Percentiles rank a stretch among this genome's conserved stretches.
phyloP scores from a whole-genome alignment of 805 yeast genomes.

The Tetrapisispora pingtungensis region DNA sequence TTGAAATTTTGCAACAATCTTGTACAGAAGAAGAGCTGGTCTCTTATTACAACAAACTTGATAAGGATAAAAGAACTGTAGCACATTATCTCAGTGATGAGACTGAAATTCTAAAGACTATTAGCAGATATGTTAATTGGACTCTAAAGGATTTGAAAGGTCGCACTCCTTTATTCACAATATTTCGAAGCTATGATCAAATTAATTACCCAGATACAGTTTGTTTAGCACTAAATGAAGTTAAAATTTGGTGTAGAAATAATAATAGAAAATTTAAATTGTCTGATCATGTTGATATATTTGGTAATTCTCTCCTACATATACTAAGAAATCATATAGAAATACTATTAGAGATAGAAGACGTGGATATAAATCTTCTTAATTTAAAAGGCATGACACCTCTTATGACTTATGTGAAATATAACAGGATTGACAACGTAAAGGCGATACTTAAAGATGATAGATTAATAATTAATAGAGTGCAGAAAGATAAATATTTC shows the following conservation, averaged over 20 bases:
- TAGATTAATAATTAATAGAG: slow-evolving; percentile 31
- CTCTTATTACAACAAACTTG: slow-evolving; percentile 41
- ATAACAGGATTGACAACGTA: slow-evolving; percentile 54
- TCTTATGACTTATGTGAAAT: slow-evolving; percentile 58
- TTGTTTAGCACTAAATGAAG: slow-evolving; percentile 35
- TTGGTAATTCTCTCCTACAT: slow-evolving; percentile 73
- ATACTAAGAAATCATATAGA: slow-evolving; percentile 45
- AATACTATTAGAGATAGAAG: slow-evolving; percentile 30
- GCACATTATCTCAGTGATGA: slow-evolving; percentile 69
- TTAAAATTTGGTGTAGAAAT: slow-evolving; percentile 33
- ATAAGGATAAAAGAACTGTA: slow-evolving; percentile 45
- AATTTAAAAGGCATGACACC: slow-evolving; percentile 59
- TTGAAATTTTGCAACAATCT: slow-evolving; percentile 34
- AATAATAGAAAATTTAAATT: slow-evolving; percentile 32
- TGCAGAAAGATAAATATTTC: slow-evolving; percentile 26
- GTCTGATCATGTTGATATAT: slow-evolving; percentile 56
- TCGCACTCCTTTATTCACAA: slow-evolving; percentile 72
- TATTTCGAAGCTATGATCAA: slow-evolving; percentile 76
- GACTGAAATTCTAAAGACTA: slow-evolving; percentile 36
- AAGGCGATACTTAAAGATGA: slow-evolving; percentile 38
- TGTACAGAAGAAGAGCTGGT: slow-evolving; percentile 38
- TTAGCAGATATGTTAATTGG: slow-evolving; percentile 68
- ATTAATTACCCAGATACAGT: slow-evolving; percentile 45
- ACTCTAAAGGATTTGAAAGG: slow-evolving; percentile 47
- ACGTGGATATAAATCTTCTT: slow-evolving; percentile 45